These are phyloP conservation scores for Abortiporus biennis DNA, from an alignment of 1,284 basidiomycete species.

Conservation along the genomic window DNA sequence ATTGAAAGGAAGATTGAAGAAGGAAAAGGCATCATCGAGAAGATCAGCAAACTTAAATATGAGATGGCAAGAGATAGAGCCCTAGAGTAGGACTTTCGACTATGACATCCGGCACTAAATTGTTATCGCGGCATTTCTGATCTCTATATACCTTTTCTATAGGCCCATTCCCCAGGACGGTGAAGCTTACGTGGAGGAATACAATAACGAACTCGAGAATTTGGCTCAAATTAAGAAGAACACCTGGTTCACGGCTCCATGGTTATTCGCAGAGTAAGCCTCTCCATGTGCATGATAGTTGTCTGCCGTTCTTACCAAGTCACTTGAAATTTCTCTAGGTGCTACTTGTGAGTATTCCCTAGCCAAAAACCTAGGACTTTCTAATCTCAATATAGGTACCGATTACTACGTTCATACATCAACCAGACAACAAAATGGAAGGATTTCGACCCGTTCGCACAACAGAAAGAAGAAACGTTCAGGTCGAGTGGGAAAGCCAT, in stretches of 20 bases:
- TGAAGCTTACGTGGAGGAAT: conserved; percentile 58
- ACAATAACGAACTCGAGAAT: conserved; percentile 66
- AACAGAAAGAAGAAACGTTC: conserved; percentile 82
- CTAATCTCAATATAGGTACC: conserved; percentile 54
- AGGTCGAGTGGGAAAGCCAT: conserved; percentile 75
- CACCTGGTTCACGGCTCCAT: conserved; percentile 90
- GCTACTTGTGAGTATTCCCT: conserved; percentile 60
- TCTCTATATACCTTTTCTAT: conserved; percentile 1
- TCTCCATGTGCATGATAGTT: no score
- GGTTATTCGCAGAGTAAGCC: conserved; percentile 89
- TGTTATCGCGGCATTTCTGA: not conserved
- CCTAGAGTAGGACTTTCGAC: conserved; percentile 49
- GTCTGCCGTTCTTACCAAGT: no score
- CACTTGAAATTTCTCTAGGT: conserved; percentile 34
- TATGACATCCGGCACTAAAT: not conserved
- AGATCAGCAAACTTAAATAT: conserved; percentile 82
- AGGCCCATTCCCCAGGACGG: conserved; percentile 73
- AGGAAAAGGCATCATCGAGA: conserved; percentile 77
- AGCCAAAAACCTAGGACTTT: no score
- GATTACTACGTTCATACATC: conserved; percentile 76
- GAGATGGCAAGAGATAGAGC: conserved; percentile 80
- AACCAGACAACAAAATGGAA: conserved; percentile 69
- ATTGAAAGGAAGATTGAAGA: conserved; percentile 48
- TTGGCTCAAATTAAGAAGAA: conserved; percentile 46
- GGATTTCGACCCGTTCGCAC: conserved; percentile 80